These are phyloP conservation scores for Globisporangium recalcitrans DNA, from an alignment of 352 stramenopile genomes.

Conservation along the genomic window DNA sequence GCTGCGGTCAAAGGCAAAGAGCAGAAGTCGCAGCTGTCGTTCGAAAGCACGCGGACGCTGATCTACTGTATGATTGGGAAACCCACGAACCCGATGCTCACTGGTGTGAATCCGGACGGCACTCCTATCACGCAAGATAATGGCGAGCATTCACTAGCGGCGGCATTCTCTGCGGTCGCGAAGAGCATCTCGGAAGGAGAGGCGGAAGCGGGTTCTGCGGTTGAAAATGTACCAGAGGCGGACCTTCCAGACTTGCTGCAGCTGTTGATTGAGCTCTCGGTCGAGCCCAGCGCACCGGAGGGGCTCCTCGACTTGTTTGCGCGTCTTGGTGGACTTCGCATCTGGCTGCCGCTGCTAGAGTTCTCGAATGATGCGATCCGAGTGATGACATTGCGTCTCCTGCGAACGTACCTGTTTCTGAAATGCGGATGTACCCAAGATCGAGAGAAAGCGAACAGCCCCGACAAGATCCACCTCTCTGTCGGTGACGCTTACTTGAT, in stretches of 20 bases:
- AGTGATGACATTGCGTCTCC: constrained; percentile 74
- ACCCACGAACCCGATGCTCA: constrained; percentile 63
- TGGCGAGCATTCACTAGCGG: constrained; percentile 28
- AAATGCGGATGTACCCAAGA: constrained; percentile 69
- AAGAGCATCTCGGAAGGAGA: constrained; percentile 70
- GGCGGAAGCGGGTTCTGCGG: constrained; percentile 52
- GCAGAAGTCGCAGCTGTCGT: constrained; percentile 71
- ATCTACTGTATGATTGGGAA: constrained; percentile 88
- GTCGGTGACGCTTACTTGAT: constrained; percentile 78
- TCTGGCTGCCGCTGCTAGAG: constrained; percentile 76
- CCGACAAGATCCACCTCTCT: constrained; percentile 75
- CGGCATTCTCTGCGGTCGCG: constrained; percentile 29
- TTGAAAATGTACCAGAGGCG: constrained; percentile 69
- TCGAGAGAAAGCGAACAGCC: constrained; percentile 51
- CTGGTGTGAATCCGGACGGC: constrained; percentile 56
- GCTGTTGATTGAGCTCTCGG: constrained; percentile 70
- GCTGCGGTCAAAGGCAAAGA: constrained; percentile 47
- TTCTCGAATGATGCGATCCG: constrained; percentile 68
- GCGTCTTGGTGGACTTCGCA: constrained; percentile 66
- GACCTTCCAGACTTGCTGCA: constrained; percentile 76
- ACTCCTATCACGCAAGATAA: constrained; percentile 48
- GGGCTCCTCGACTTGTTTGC: constrained; percentile 74
- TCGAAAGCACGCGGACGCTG: constrained; percentile 72
- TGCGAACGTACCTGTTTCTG: constrained; percentile 75
- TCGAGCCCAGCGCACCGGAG: constrained; percentile 61